These are phyloP conservation scores for Geotrichum macrosporum DNA, from an alignment of 1,139 yeast species.

Conservation along the genomic window DNA sequence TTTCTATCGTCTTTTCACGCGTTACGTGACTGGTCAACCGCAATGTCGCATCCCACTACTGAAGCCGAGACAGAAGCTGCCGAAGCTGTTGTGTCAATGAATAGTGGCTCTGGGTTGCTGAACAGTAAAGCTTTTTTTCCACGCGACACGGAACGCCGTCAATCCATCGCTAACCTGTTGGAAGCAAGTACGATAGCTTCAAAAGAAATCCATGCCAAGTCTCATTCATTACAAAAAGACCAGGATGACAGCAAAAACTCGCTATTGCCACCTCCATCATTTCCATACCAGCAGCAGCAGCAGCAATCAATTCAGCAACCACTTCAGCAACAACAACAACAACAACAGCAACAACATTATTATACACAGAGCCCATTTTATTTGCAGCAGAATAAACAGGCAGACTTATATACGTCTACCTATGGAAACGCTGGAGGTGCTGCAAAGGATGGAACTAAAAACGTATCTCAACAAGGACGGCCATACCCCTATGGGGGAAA, in stretches of 20 bases:
- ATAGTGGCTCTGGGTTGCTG: conserved; percentile 3
- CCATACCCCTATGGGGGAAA: neutral
- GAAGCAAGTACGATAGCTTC: conserved; percentile 16
- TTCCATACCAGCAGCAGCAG: neutral
- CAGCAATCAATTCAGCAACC: neutral
- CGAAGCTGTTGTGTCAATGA: conserved; percentile 23
- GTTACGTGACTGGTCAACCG: neutral
- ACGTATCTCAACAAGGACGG: neutral
- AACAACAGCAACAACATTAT: neutral
- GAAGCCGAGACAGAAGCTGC: conserved; percentile 22
- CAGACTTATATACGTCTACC: conserved; percentile 9
- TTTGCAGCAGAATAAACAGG: conserved; percentile 2
- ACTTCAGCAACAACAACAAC: conserved; percentile 1
- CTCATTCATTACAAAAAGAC: conserved; percentile 1
- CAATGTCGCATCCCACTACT: conserved; percentile 13
- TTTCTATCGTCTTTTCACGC: neutral
- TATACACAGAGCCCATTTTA: neutral
- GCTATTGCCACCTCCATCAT: conserved; percentile 1
- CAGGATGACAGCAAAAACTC: neutral
- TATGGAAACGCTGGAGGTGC: conserved; percentile 14
- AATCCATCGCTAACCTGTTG: conserved; percentile 20
- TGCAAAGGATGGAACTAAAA: conserved; percentile 1
- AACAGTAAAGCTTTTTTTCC: conserved; percentile 3
- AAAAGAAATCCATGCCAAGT: conserved; percentile 7
- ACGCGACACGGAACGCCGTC: conserved; percentile 9